Percentiles rank a stretch among this genome's conserved stretches.
These are phyloP conservation scores for Aspergillus sp. DNA, from an alignment of 2,329 filamentous ascomycete species.

Conservation along the genomic window DNA sequence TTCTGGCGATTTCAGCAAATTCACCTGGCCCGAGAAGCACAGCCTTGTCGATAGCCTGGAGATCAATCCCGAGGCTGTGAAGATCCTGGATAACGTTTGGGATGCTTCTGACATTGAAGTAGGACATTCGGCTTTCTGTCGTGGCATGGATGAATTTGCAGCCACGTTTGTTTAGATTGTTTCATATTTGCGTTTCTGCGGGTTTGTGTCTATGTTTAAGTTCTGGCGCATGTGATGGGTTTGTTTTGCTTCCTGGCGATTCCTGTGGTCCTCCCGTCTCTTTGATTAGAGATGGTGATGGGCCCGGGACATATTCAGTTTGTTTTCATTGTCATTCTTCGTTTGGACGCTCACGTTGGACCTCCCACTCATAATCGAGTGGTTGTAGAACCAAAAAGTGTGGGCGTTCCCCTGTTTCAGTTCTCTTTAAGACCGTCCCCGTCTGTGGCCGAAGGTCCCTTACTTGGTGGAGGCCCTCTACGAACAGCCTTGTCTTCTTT, in stretches of 20 bases:
- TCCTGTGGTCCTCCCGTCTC: neutral
- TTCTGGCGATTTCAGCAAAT: slow-evolving; percentile 16
- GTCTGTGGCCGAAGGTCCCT: slow-evolving; percentile 1
- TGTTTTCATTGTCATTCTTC: neutral
- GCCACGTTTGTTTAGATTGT: slow-evolving; percentile 6
- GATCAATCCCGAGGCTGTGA: slow-evolving; percentile 5
- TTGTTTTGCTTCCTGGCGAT: neutral
- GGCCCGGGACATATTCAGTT: neutral
- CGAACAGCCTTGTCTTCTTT: neutral
- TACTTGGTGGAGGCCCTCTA: neutral
- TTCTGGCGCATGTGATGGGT: neutral
- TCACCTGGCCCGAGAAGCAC: slow-evolving; percentile 15
- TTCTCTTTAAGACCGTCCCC: slow-evolving; percentile 1
- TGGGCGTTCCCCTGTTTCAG: neutral
- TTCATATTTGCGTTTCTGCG: neutral
- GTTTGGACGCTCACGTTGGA: neutral
- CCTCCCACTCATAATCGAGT: neutral
- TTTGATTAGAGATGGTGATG: neutral
- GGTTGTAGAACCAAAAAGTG: neutral
- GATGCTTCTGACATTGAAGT: slow-evolving; percentile 11
- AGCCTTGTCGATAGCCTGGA: slow-evolving; percentile 13
- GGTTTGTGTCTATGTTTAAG: neutral
- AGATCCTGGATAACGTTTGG: slow-evolving; percentile 11
- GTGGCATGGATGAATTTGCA: slow-evolving; percentile 12
- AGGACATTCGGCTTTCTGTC: slow-evolving; percentile 8